Percentiles rank a stretch among this genome's conserved stretches.
These are phyloP conservation scores for Globisporangium spinosum DNA, from an alignment of 352 stramenopile genomes.

Conservation along the genomic window DNA sequence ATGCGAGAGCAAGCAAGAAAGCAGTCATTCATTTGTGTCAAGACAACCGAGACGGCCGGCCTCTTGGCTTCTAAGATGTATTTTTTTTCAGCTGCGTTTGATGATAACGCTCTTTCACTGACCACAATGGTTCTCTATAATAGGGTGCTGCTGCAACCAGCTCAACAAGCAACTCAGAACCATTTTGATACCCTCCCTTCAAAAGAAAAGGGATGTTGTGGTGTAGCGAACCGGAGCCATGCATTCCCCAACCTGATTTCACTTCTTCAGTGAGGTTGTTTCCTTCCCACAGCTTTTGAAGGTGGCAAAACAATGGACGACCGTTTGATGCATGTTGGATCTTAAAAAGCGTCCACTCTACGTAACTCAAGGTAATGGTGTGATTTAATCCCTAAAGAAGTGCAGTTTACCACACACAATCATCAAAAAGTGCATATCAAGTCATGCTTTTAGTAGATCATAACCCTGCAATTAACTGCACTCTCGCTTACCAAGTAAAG, in stretches of 20 bases:
- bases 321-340: background rate
- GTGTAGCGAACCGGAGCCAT: background rate
- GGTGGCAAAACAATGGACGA: background rate
- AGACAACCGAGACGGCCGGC: background rate
- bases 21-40: background rate
- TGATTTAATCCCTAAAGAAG: background rate
- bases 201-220: background rate
- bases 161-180: background rate
- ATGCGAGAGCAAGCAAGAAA: background rate
- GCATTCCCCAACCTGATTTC: background rate
- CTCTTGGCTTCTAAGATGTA: background rate
- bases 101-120: background rate
- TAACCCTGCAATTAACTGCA: background rate
- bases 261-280: background rate
- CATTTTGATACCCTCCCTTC: background rate
- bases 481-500: background rate
- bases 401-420: background rate
- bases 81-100: background rate
- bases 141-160: background rate
- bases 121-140: background rate
- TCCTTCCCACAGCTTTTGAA: background rate
- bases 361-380: background rate
- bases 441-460: background rate
- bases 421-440: background rate
- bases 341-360: background rate